Evolutionary conservation across 805 yeast species (phyloP).

Genomic region (Wickerhamomyces bisporus): DNA sequence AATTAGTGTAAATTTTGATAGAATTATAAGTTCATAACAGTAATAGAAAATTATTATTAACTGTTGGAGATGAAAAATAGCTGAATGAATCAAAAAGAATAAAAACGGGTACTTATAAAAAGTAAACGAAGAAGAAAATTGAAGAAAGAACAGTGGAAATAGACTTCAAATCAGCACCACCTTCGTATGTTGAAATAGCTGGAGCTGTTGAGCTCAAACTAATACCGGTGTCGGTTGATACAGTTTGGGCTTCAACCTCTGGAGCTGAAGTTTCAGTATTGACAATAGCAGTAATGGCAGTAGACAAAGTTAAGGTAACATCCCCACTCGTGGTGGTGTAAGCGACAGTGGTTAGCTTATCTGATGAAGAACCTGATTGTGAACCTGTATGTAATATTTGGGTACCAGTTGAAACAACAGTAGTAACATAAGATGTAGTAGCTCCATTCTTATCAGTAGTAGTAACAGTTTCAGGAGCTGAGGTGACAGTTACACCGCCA

Average conservation of each 20-base stretch:
- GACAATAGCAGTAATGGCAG: slow-evolving; percentile 2
- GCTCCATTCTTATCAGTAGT: too few relatives aligned
- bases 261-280: slow-evolving; percentile 1
- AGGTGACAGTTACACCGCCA: too few relatives aligned
- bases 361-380: background rate
- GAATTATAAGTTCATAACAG: too few relatives aligned
- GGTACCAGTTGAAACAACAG: too few relatives aligned
- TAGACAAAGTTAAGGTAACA: background rate
- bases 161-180: background rate
- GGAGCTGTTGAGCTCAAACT: slow-evolving; percentile 1
- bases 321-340: too few relatives aligned
- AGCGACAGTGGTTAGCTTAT: background rate
- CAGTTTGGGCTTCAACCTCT: slow-evolving; percentile 3
- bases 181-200: slow-evolving; percentile 3
- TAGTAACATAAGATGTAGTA: too few relatives aligned
- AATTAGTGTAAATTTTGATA: too few relatives aligned
- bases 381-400: too few relatives aligned
- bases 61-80: too few relatives aligned
- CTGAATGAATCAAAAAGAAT: too few relatives aligned
- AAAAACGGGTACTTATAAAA: background rate
- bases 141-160: background rate
- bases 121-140: background rate
- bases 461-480: too few relatives aligned
- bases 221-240: slow-evolving; percentile 1
- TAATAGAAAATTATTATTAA: too few relatives aligned